Conservation (phyloP, 116 monocot genomes). For the Posidonia oceanica region DNA sequence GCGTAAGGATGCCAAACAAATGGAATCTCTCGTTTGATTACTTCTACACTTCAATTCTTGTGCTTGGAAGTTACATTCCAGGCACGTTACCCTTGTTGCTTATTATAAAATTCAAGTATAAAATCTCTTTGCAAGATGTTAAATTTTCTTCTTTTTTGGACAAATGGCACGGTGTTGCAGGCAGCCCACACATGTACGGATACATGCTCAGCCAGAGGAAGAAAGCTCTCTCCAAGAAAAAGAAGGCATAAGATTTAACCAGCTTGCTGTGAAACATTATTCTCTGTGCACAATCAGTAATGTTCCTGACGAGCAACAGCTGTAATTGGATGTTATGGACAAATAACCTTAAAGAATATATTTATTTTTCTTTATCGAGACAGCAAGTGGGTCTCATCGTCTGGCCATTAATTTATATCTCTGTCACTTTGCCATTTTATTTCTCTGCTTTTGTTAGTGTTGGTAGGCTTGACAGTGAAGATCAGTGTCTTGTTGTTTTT, state of each 20-base stretch:
- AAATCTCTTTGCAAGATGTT: background rate
- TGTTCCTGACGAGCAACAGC: too few species aligned
- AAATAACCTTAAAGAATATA: too few species aligned
- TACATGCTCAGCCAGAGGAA: constrained; percentile 86
- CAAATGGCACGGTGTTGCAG: background rate
- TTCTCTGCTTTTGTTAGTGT: too few species aligned
- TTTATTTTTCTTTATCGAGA: too few species aligned
- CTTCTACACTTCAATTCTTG: constrained; percentile 44
- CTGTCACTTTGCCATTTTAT: too few species aligned
- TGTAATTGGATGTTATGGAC: too few species aligned
- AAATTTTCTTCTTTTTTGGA: background rate
- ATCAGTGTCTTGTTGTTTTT: too few species aligned
- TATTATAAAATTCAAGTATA: background rate
- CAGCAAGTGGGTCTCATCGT: too few species aligned
- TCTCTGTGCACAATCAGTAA: too few species aligned
- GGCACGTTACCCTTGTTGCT: constrained; percentile 15
- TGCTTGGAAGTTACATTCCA: constrained; percentile 62
- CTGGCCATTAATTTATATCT: too few species aligned
- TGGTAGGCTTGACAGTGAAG: too few species aligned
- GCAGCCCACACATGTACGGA: constrained; percentile 57
- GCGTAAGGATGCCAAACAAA: constrained; percentile 88
- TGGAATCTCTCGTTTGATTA: constrained; percentile 92
- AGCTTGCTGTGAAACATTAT: too few species aligned
- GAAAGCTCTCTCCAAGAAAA: constrained; percentile 77
- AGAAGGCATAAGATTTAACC: constrained; percentile 29